A percentile compares a stretch with the other conserved stretches of the same genome.
These are phyloP conservation scores for Chlorella sorokiniana DNA, from an alignment of 139 green algal species.

Conservation along the genomic window DNA sequence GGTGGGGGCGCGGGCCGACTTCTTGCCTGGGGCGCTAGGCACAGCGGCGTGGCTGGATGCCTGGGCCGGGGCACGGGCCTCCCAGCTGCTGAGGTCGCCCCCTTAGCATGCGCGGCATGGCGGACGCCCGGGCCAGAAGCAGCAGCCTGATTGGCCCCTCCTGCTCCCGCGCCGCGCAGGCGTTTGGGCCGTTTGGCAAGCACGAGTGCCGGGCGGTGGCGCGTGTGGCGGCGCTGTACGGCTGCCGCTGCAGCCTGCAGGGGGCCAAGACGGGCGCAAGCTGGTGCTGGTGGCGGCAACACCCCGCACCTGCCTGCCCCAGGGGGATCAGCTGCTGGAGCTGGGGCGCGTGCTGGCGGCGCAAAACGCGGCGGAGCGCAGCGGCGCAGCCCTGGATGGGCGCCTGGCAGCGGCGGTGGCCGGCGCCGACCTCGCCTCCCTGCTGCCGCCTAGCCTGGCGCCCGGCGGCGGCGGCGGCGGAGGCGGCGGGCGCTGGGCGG, in stretches of 20 bases:
- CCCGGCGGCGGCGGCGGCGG: background rate
- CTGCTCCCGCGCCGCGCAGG: conserved; percentile 25
- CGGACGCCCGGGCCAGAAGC: no score
- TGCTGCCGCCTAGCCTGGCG: background rate
- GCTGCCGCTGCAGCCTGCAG: conserved; percentile 41
- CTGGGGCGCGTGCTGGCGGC: conserved; percentile 31
- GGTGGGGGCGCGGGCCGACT: no score
- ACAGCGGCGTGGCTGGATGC: no score
- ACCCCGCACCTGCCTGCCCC: conserved; percentile 34
- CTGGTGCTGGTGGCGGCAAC: conserved; percentile 43
- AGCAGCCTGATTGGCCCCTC: no score
- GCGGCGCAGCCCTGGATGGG: background rate
- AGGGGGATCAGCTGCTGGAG: conserved; percentile 28
- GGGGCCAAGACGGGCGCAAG: conserved; percentile 51
- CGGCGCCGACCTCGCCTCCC: background rate
- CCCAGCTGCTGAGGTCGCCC: no score
- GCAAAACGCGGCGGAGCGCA: conserved; percentile 14
- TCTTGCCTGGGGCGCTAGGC: no score
- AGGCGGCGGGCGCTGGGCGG: conserved; percentile 10
- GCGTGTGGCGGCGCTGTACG: conserved; percentile 56
- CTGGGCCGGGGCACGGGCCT: no score
- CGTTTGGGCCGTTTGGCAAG: conserved; percentile 49
- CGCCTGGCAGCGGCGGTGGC: conserved; percentile 19
- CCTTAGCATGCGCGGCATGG: no score
- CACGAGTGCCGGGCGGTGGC: conserved; percentile 35